Percentiles rank a stretch among this genome's conserved stretches.
Evolutionary conservation across 345 rosid genomes (phyloP).

Genomic region (Eucalyptus viminalis): DNA sequence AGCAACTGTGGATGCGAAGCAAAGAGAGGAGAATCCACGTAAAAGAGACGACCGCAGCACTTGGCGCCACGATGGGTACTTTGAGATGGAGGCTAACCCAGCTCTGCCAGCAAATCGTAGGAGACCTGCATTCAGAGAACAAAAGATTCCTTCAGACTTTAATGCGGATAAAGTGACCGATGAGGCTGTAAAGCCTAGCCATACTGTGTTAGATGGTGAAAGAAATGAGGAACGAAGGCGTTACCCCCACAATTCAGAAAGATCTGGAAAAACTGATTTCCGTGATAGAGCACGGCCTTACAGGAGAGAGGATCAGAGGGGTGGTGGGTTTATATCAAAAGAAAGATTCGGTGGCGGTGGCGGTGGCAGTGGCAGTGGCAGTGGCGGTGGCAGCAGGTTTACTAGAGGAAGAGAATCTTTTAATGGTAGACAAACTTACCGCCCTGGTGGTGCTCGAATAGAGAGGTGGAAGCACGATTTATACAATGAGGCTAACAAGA

Average conservation of each 20-base stretch:
- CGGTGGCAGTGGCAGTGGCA: slow-evolving; percentile 5
- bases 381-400: slow-evolving; percentile 11
- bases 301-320: slow-evolving; percentile 35
- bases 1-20: slow-evolving; percentile 7
- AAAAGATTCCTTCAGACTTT: slow-evolving; percentile 31
- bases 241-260: slow-evolving; percentile 18
- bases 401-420: slow-evolving; percentile 43
- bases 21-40: slow-evolving; percentile 28
- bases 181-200: slow-evolving; percentile 21
- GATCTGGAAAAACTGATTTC: slow-evolving; percentile 25
- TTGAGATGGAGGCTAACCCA: slow-evolving; percentile 37
- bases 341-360: slow-evolving; percentile 31
- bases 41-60: slow-evolving; percentile 18
- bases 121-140: slow-evolving; percentile 90
- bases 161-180: slow-evolving; percentile 12
- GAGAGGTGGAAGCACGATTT: slow-evolving; percentile 97
- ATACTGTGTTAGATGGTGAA: slow-evolving; percentile 9
- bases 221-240: slow-evolving; percentile 43
- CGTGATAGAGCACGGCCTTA: slow-evolving; percentile 20
- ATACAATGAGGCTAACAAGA: slow-evolving; percentile 66
- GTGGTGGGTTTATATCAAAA: slow-evolving; percentile 13
- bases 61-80: slow-evolving; percentile 67
- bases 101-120: slow-evolving; percentile 24
- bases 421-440: slow-evolving; percentile 33
- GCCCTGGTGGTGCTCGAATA: slow-evolving; percentile 18